phyloP scores from a whole-genome alignment of 1,284 basidiomycete genomes.

The Cutaneotrichosporon mucoides region DNA sequence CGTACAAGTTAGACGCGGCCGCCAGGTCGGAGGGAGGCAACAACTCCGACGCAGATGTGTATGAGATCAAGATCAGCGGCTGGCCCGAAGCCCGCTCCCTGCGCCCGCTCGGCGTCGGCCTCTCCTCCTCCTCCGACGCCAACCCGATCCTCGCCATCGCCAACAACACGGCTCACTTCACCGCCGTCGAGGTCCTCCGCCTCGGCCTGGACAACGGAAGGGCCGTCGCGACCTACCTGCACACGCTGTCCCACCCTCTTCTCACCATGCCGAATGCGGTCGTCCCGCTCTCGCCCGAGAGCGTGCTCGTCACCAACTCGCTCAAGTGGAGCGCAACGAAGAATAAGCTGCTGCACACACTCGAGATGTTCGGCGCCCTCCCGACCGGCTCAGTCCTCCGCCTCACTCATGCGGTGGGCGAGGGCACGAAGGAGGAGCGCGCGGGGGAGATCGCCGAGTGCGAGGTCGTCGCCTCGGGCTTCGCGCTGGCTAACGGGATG shows the following conservation, averaged over 20 bases:
- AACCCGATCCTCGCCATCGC: slow-evolving; percentile 4
- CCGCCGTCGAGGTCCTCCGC: slow-evolving; percentile 10
- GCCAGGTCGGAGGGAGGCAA: no score
- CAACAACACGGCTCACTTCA: slow-evolving; percentile 1
- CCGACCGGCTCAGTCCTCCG: slow-evolving; percentile 1
- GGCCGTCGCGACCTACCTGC: neutral
- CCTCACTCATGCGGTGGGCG: neutral
- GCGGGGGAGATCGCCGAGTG: neutral
- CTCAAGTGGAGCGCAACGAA: neutral
- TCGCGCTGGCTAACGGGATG: slow-evolving; percentile 7
- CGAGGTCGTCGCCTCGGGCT: neutral
- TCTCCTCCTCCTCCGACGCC: neutral
- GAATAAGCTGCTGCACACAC: neutral
- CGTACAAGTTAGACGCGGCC: neutral
- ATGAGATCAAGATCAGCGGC: neutral
- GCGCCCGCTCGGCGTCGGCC: slow-evolving; percentile 9
- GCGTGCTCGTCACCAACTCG: slow-evolving; percentile 12
- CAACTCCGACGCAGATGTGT: no score
- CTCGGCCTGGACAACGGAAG: neutral
- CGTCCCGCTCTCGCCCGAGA: slow-evolving; percentile 5
- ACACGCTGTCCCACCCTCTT: neutral
- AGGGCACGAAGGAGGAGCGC: neutral
- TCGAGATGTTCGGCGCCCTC: slow-evolving; percentile 3
- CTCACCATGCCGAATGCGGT: slow-evolving; percentile 9
- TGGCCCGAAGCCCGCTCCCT: neutral